Conservation (phyloP, 2,329 filamentous ascomycete genomes). For the Sarocladiaceae sp. region DNA sequence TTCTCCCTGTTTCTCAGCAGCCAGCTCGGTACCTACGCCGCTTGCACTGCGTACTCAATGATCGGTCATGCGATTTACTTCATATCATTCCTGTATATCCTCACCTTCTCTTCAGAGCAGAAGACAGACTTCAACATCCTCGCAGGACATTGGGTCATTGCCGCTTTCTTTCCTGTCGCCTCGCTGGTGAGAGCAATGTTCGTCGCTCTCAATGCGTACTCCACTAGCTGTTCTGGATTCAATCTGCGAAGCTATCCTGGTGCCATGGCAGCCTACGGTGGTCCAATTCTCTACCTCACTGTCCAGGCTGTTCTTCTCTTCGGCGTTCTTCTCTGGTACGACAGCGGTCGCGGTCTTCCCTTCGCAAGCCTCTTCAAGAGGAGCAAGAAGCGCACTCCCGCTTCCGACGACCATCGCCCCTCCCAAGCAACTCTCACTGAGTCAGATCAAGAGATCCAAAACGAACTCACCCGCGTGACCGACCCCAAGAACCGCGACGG, state of each 20-base stretch:
- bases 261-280: slow-evolving; percentile 67
- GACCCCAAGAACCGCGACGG: slow-evolving; percentile 27
- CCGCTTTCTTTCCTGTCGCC: slow-evolving; percentile 66
- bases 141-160: slow-evolving; percentile 68
- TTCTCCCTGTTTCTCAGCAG: slow-evolving; percentile 70
- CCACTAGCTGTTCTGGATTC: slow-evolving; percentile 62
- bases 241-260: slow-evolving; percentile 62
- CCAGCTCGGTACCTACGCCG: slow-evolving; percentile 75
- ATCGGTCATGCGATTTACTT: slow-evolving; percentile 64
- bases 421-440: not conserved
- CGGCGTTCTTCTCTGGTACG: slow-evolving; percentile 66
- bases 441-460: slow-evolving; percentile 22
- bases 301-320: slow-evolving; percentile 67
- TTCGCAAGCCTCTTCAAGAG: slow-evolving; percentile 2
- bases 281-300: slow-evolving; percentile 73
- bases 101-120: slow-evolving; percentile 68
- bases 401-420: slow-evolving; percentile 10
- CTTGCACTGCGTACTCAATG: slow-evolving; percentile 69
- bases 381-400: slow-evolving; percentile 10
- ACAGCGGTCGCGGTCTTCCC: slow-evolving; percentile 51
- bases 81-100: slow-evolving; percentile 62
- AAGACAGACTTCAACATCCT: slow-evolving; percentile 63
- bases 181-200: slow-evolving; percentile 69
- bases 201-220: slow-evolving; percentile 73
- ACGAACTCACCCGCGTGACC: slow-evolving; percentile 22